Conservation (phyloP, 2,329 filamentous ascomycete species). For the Periconia sp. region DNA sequence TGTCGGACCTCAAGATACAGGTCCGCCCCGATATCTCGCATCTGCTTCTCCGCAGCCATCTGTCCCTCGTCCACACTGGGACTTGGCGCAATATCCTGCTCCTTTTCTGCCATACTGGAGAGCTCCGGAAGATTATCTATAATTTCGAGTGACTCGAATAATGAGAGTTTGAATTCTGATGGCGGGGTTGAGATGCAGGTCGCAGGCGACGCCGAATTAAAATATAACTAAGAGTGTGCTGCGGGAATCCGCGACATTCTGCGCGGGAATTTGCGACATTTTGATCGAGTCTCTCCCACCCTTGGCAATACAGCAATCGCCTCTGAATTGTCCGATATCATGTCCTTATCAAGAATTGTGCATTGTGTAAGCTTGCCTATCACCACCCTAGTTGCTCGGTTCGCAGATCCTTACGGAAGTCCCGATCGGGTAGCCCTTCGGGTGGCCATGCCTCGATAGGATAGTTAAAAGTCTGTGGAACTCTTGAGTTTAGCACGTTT, state of each 20-base stretch:
- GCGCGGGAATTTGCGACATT: no score
- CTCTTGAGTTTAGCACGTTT: no score
- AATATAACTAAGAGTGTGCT: no score
- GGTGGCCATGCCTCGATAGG: constrained; percentile 18
- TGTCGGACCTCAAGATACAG: constrained; percentile 54
- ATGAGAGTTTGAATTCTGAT: no score
- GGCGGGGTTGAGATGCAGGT: no score
- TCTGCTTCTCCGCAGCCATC: constrained; percentile 39
- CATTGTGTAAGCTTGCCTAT: constrained; percentile 10
- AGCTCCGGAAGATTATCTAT: constrained; percentile 4
- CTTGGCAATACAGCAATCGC: constrained; percentile 24
- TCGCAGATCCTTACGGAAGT: constrained; percentile 21
- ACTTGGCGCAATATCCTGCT: constrained; percentile 28
- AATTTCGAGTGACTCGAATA: no score
- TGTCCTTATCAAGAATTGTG: constrained; percentile 5
- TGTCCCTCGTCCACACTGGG: constrained; percentile 36
- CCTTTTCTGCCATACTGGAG: constrained; percentile 16
- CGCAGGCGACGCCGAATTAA: no score
- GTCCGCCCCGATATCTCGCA: constrained; percentile 53
- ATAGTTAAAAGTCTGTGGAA: no score
- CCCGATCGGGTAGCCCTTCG: constrained; percentile 26
- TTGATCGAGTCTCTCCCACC: constrained; percentile 17
- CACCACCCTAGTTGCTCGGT: constrained; percentile 9
- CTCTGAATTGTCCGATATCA: constrained; percentile 1
- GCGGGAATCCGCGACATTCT: no score